A percentile compares a stretch with the other conserved stretches of the same genome.
Conservation (phyloP, 495 filamentous ascomycete genomes). For the Glarea lozoyensis region DNA sequence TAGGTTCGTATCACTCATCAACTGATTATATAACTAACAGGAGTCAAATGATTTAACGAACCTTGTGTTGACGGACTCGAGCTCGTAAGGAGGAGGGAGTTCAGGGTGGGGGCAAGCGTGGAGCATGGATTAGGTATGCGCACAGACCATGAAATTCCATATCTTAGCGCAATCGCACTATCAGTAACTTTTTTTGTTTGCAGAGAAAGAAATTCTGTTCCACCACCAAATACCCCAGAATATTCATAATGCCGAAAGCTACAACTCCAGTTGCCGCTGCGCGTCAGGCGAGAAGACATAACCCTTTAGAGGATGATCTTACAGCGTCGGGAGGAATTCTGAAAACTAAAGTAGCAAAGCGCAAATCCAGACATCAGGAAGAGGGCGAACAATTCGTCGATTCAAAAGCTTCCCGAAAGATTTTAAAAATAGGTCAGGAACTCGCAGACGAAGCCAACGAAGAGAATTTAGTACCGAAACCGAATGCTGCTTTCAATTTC, state of each 20-base stretch:
- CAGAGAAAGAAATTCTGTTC: not conserved
- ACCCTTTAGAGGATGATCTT: constrained; percentile 66
- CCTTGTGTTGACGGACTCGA: no score
- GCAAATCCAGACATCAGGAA: constrained; percentile 46
- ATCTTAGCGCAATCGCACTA: constrained; percentile 1
- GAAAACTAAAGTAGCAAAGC: constrained; percentile 45
- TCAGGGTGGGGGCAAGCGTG: no score
- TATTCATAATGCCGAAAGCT: constrained; percentile 40
- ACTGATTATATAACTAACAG: no score
- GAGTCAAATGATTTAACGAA: no score
- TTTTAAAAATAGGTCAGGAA: constrained; percentile 77
- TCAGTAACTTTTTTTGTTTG: constrained; percentile 1
- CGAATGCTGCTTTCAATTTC: constrained; percentile 58
- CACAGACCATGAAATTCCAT: no score
- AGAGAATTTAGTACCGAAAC: constrained; percentile 31
- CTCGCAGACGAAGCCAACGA: constrained; percentile 66
- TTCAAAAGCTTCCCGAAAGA: constrained; percentile 76
- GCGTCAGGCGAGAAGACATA: constrained; percentile 44
- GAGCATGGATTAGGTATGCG: no score
- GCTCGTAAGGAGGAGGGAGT: no score
- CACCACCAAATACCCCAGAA: not conserved
- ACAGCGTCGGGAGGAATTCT: constrained; percentile 55
- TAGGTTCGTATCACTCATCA: no score
- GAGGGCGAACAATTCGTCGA: constrained; percentile 67
- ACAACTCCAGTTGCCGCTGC: constrained; percentile 30